Conservation (phyloP, 805 yeast species). For the Candida boleticola region DNA sequence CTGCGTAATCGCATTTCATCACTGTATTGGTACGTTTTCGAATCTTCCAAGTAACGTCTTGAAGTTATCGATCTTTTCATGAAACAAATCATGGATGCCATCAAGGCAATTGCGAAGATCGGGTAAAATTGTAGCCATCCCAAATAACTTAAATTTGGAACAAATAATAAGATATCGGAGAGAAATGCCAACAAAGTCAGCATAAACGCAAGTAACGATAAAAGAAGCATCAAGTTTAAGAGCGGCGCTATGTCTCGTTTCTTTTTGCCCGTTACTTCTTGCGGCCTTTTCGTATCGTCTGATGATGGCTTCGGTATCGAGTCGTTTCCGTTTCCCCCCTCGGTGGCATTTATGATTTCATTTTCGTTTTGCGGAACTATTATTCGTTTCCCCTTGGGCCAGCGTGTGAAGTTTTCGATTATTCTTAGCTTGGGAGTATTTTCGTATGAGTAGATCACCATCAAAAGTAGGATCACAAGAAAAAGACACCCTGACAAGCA, state of each 20-base stretch:
- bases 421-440: conserved; percentile 2
- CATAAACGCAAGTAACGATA: conserved; percentile 68
- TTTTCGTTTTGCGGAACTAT: background rate
- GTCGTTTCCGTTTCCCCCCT: background rate
- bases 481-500: conserved; percentile 24
- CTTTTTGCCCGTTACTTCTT: background rate
- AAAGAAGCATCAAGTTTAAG: conserved; percentile 51
- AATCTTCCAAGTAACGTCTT: conserved; percentile 39
- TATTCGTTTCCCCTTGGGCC: background rate
- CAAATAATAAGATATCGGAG: conserved; percentile 77
- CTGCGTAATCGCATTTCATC: conserved; percentile 34
- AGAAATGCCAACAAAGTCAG: conserved; percentile 70
- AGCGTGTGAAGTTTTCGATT: conserved; percentile 1
- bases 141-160: conserved; percentile 71
- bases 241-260: conserved; percentile 26
- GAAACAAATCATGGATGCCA: conserved; percentile 66
- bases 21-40: conserved; percentile 20
- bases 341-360: background rate
- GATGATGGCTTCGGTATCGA: background rate
- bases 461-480: conserved; percentile 12
- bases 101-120: conserved; percentile 60
- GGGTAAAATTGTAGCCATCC: conserved; percentile 84
- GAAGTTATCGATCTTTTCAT: conserved; percentile 66
- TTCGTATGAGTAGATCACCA: conserved; percentile 6
- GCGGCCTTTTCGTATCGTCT: background rate